Base-by-base conservation (phyloP, 768 basidiomycete genomes). In the Xerocomus spinulosus region DNA sequence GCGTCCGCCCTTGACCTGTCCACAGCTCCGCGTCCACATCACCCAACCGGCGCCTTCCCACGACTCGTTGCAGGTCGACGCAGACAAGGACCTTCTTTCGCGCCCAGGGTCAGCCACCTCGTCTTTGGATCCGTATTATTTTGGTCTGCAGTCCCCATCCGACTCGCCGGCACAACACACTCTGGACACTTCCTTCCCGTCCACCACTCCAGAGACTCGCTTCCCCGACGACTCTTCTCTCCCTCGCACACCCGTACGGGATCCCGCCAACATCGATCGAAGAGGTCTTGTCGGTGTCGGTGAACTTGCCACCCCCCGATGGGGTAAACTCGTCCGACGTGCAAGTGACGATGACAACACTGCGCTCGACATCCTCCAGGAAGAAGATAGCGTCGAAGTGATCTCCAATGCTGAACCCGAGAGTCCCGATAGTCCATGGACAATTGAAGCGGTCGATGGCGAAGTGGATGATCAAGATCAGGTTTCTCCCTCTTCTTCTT, bases 251-350 rank as follows among this genome's bases (percentile, higher is more conserved):
- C 90, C 90, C 9, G 83, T 77, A 28, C 77, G 80, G 50, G 84
- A 92, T 69, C 85, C 87, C 18, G 81, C 87, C 18, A 65, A 72
- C 55, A 92, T 92, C 51, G 93, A 98, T 71, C 78, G 96, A 49
- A 78, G 82, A 15, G 87, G 83, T 30, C 81, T 98, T 33, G 82
- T 98, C 44, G 96, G 96, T 21, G 88, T 98, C 5, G 96, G 96
- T 30, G 96, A 99, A 69, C 80, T 98, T 26, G 74, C 92, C 17
- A 99, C 96, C n/a, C 96, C 96, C 40, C 80, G 93, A 51, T 99
- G 93, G 94, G 78, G 78, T 50, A 79, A 79, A 61, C 75, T 77
- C 40, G 67, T 71, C 29, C 65, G 67, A 55, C 75, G 66, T 44
- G 64, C 69, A 18, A 34, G 23, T 23, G 77, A 77, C 49, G 75